These are phyloP conservation scores for Saussurea involucrata DNA, from an alignment of 129 eudicot genomes.

Conservation along the genomic window DNA sequence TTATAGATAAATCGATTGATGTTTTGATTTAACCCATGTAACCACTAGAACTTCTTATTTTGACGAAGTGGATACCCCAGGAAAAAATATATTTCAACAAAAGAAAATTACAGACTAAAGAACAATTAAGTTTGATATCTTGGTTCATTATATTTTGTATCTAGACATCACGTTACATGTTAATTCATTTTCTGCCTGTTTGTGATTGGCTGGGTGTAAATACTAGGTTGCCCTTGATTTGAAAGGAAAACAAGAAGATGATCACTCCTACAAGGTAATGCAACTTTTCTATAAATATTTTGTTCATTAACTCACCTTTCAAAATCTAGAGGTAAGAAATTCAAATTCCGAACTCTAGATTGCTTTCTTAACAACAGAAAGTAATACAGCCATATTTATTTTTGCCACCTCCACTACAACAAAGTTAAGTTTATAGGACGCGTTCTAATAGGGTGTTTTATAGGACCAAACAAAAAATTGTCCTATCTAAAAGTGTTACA, in stretches of 20 bases:
- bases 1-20: too few relatives aligned
- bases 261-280: slow-evolving; percentile 27
- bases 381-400: background rate
- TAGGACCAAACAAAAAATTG: too few relatives aligned
- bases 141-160: background rate
- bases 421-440: too few relatives aligned
- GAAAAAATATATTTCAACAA: background rate
- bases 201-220: background rate
- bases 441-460: too few relatives aligned
- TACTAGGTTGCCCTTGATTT: slow-evolving; percentile 11
- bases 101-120: background rate
- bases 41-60: too few relatives aligned
- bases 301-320: background rate
- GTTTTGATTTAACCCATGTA: too few relatives aligned
- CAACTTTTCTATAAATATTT: background rate
- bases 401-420: background rate
- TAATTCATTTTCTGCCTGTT: background rate
- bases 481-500: too few relatives aligned
- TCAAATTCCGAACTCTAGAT: background rate
- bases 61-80: background rate
- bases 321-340: background rate
- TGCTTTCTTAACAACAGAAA: background rate
- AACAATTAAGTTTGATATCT: background rate
- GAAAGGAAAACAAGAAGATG: slow-evolving; percentile 15
- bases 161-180: background rate